phyloP scores from a whole-genome alignment of 495 filamentous ascomycete genomes.

The Aspergillus hancockii region DNA sequence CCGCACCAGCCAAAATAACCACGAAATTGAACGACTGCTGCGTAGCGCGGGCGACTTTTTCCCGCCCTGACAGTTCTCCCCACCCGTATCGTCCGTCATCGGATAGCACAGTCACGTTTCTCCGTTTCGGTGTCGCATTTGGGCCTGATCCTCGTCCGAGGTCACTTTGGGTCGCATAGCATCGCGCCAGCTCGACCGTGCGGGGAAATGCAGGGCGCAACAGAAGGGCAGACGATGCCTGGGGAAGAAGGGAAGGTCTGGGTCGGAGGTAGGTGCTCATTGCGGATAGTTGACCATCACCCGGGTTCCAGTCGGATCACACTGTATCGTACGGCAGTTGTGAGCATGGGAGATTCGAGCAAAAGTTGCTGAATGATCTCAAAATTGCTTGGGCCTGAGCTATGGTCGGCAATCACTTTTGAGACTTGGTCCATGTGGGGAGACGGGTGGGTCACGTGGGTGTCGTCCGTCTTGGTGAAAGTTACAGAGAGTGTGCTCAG shows the following conservation, averaged over 20 bases:
- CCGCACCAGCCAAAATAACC: conserved; percentile 71
- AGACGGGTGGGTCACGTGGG: conserved; percentile 24
- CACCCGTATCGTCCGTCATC: conserved; percentile 81
- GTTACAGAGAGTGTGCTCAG: background rate
- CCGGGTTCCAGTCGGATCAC: conserved; percentile 15
- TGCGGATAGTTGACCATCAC: conserved; percentile 18
- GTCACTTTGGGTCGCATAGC: conserved; percentile 57
- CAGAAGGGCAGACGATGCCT: conserved; percentile 17
- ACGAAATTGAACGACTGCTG: conserved; percentile 89
- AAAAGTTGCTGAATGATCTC: background rate
- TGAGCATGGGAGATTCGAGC: conserved; percentile 11
- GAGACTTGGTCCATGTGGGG: conserved; percentile 18
- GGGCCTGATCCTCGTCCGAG: conserved; percentile 30
- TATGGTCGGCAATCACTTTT: background rate
- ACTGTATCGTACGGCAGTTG: background rate
- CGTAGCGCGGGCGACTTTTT: conserved; percentile 83
- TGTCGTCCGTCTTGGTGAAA: conserved; percentile 2
- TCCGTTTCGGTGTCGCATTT: conserved; percentile 42
- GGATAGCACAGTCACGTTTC: conserved; percentile 75
- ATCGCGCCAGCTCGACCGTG: conserved; percentile 29
- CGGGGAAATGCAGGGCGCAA: conserved; percentile 26
- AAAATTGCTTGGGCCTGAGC: background rate
- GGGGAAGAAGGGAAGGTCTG: conserved; percentile 17
- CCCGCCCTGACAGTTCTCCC: conserved; percentile 67
- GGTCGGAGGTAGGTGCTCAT: conserved; percentile 30